Evolutionary conservation across 148 eudicot species (phyloP), one percentile per base, ranked within the genome.

Genomic region (Vaccinium corymbosum): DNA sequence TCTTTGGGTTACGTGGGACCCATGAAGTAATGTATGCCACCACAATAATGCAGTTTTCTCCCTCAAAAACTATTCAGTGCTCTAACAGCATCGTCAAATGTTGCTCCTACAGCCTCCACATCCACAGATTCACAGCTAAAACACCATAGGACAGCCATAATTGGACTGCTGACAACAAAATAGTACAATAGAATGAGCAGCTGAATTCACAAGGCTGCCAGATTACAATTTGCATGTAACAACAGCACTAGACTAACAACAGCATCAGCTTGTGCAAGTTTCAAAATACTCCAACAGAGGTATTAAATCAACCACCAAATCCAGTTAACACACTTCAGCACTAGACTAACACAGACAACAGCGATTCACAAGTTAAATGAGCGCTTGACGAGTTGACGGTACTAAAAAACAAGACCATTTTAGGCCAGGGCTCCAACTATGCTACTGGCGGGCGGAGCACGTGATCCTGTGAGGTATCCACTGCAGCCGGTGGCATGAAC

Each of bases 401-500:
- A 62, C 11, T 78, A 72, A 52, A 64, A 81, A 51, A 46, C 81
- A 66, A 72, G 72, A 62, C 38, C 76, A 75, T 20, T 74, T 29
- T 46, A 75, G 38, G 32, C 64, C n/a, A 17, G 19, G 68, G 42
- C 55, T 77, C 72, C 84, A 64, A 59, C 89, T 89, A 94, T 77
- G 95, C 97, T 72, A 92, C 94, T 0, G 95, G 97, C 20, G 97
- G 94, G 73, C 93, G 94, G 56, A 93, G 92, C 22, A 82, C 91
- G 14, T 93, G 94, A 89, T 93, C 94, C 85, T 92, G 93, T 1
- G 97, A 92, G 80, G 97, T 91, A 81, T 93, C 97, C 14, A 93
- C 97, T 6, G 93, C 87, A 79, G 94, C 92, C 57, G 94, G 93
- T 8, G 97, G 94, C 97, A 93, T 90, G 89, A 93, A 93, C 86